phyloP scores from a whole-genome alignment of 2,329 filamentous ascomycete species.

The Pseudocercospora fijiensis region DNA sequence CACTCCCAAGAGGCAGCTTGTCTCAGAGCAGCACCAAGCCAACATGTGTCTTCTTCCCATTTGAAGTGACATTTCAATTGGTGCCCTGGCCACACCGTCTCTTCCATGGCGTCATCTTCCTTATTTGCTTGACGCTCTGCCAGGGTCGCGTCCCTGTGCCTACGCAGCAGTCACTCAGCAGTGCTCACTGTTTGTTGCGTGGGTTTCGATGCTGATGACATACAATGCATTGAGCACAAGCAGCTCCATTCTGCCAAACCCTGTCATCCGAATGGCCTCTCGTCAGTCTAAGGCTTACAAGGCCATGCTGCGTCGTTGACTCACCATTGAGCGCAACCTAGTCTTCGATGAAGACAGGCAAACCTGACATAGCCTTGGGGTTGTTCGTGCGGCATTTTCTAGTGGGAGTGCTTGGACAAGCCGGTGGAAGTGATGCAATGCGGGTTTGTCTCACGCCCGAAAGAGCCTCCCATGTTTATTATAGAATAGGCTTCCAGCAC shows the following conservation, averaged over 20 bases:
- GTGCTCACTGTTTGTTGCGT: neutral
- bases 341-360: conserved; percentile 18
- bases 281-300: neutral
- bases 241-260: conserved; percentile 28
- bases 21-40: too few relatives aligned
- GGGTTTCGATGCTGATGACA: neutral
- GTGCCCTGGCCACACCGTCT: neutral
- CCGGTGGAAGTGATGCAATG: neutral
- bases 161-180: conserved; percentile 5
- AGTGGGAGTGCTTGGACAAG: neutral
- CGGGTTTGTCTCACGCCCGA: neutral
- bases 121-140: neutral
- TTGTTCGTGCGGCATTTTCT: neutral
- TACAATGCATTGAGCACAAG: conserved; percentile 29
- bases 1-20: too few relatives aligned
- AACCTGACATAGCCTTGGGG: conserved; percentile 23
- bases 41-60: too few relatives aligned
- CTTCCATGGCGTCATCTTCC: neutral
- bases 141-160: conserved; percentile 19
- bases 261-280: neutral
- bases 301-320: neutral
- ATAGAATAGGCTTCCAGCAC: neutral
- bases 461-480: neutral
- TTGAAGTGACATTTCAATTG: conserved; percentile 18
- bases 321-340: conserved; percentile 17